A percentile compares a stretch with the other conserved stretches of the same genome.
These are phyloP conservation scores for Coffea eugenioides DNA, from an alignment of 257 asterid species.

Conservation along the genomic window DNA sequence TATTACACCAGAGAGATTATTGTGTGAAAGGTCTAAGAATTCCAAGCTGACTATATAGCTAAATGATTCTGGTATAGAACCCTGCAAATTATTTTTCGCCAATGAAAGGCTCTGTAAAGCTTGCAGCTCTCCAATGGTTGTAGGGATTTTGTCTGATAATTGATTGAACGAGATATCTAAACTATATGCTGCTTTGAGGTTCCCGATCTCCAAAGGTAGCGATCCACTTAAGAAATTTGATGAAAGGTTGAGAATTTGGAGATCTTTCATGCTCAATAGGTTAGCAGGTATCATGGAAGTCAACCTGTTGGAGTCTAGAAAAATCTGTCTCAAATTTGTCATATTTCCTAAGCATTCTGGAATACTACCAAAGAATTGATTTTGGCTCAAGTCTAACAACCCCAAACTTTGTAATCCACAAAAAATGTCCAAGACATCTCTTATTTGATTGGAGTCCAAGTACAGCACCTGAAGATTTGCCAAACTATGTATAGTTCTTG, in stretches of 20 bases:
- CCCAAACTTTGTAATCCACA: conserved; percentile 19
- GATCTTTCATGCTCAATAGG: not conserved
- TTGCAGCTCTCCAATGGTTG: conserved; percentile 12
- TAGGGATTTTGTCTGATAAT: conserved; percentile 17
- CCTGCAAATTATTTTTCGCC: conserved; percentile 26
- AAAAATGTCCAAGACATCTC: conserved; percentile 7
- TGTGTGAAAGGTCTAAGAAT: conserved; percentile 22
- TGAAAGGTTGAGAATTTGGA: not conserved
- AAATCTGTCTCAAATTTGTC: not conserved
- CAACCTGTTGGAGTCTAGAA: conserved; percentile 21
- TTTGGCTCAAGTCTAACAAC: not conserved
- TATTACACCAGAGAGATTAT: conserved; percentile 29
- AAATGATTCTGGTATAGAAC: conserved; percentile 26
- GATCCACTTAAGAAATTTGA: conserved; percentile 2
- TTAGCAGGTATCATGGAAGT: conserved; percentile 22
- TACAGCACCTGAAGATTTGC: not conserved
- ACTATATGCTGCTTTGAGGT: not conserved
- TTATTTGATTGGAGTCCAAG: conserved; percentile 6
- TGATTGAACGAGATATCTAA: conserved; percentile 16
- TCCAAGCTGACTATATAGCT: conserved; percentile 15
- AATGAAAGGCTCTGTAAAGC: conserved; percentile 7
- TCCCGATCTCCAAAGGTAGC: not conserved
- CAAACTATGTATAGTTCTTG: conserved; percentile 2
- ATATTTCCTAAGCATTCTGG: conserved; percentile 33
- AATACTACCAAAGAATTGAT: conserved; percentile 21